A percentile compares a stretch with the other conserved stretches of the same genome.
Evolutionary conservation across 345 rosid species (phyloP).

Genomic region (Excoecaria agallocha): DNA sequence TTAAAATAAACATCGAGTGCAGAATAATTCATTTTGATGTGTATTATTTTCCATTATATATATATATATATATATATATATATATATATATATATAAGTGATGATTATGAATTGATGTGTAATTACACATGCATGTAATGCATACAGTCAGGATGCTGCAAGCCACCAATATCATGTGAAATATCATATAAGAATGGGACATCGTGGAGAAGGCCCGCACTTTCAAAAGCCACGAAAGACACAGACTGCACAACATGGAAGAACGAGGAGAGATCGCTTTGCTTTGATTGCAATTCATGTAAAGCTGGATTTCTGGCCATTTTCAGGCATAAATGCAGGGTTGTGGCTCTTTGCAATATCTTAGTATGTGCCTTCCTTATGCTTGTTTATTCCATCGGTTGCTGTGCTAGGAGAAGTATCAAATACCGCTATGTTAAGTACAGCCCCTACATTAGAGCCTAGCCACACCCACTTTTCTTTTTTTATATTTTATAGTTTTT

Average conservation of each 20-base stretch:
- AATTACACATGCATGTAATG: no score
- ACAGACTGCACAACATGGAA: slow-evolving; percentile 36
- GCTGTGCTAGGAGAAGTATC: slow-evolving; percentile 19
- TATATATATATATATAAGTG: no score
- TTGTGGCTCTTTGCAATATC: slow-evolving; percentile 19
- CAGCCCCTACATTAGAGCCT: background rate
- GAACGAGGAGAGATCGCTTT: slow-evolving; percentile 29
- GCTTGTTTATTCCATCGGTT: slow-evolving; percentile 16
- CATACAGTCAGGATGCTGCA: slow-evolving; percentile 44
- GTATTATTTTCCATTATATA: background rate
- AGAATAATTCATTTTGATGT: no score
- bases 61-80: no score
- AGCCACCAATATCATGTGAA: slow-evolving; percentile 36
- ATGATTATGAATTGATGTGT: no score
- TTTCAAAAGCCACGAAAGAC: background rate
- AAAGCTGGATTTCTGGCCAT: slow-evolving; percentile 37
- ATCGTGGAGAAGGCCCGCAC: slow-evolving; percentile 8
- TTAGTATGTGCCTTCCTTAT: slow-evolving; percentile 18
- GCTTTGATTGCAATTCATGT: slow-evolving; percentile 48
- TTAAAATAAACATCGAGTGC: no score
- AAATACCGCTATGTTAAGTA: slow-evolving; percentile 8
- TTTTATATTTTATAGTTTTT: no score
- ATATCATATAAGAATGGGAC: slow-evolving; percentile 26
- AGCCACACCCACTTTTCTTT: background rate
- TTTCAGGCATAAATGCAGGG: slow-evolving; percentile 34